A percentile compares a stretch with the other conserved stretches of the same genome.
Conservation (phyloP, 371 early-diverging fungal species). For the Conidiobolus incongruus region DNA sequence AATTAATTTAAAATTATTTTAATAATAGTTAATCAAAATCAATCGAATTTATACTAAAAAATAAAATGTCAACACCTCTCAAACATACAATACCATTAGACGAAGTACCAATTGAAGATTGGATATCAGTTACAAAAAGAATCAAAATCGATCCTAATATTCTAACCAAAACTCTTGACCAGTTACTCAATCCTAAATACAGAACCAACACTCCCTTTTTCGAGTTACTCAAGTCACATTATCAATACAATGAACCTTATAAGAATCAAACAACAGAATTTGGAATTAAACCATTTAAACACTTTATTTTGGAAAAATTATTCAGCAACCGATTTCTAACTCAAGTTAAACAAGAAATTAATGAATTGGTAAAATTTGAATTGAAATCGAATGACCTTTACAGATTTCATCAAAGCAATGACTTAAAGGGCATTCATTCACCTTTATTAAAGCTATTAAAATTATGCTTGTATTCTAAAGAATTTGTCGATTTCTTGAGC, state of each 20-base stretch:
- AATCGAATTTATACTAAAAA: too few relatives aligned
- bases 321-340: background rate
- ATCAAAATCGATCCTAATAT: too few relatives aligned
- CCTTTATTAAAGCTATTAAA: slow-evolving; percentile 17
- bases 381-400: slow-evolving; percentile 39
- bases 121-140: too few relatives aligned
- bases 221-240: too few relatives aligned
- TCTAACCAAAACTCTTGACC: too few relatives aligned
- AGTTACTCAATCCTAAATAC: too few relatives aligned
- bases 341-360: background rate
- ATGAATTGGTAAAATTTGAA: background rate
- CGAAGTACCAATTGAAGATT: too few relatives aligned
- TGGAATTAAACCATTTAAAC: background rate
- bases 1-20: too few relatives aligned
- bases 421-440: slow-evolving; percentile 15
- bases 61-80: too few relatives aligned
- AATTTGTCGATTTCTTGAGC: slow-evolving; percentile 24
- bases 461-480: slow-evolving; percentile 18
- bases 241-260: background rate
- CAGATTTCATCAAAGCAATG: slow-evolving; percentile 34
- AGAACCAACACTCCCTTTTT: too few relatives aligned
- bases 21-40: too few relatives aligned
- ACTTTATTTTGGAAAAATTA: background rate
- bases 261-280: background rate
- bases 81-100: too few relatives aligned